phyloP scores from a whole-genome alignment of 2,329 filamentous ascomycete genomes.

The Emergomyces orientalis region DNA sequence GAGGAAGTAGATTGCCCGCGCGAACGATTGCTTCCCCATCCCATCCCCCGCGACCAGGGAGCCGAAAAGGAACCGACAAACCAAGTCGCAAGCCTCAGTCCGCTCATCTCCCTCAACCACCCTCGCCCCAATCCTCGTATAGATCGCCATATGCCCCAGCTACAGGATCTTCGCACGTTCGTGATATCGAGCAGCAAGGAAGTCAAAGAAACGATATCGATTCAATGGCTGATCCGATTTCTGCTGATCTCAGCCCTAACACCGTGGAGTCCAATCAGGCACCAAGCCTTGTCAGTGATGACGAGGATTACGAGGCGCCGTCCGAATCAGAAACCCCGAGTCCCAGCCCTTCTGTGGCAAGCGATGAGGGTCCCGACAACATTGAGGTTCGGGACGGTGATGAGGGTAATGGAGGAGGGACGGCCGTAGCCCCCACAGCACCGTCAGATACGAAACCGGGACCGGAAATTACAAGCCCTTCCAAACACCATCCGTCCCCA shows the following conservation, averaged over 20 bases:
- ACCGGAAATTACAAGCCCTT: slow-evolving; percentile 24
- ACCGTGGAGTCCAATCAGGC: slow-evolving; percentile 65
- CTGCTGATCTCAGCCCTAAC: slow-evolving; percentile 56
- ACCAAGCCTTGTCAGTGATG: slow-evolving; percentile 70
- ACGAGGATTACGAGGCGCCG: slow-evolving; percentile 61
- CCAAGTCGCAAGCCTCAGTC: slow-evolving; percentile 31
- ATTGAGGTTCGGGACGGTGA: slow-evolving; percentile 41
- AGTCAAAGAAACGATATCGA: slow-evolving; percentile 40
- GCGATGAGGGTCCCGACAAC: slow-evolving; percentile 46
- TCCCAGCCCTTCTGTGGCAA: slow-evolving; percentile 37
- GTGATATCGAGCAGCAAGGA: slow-evolving; percentile 8
- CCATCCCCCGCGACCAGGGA: slow-evolving; percentile 42
- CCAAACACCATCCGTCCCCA: slow-evolving; percentile 20
- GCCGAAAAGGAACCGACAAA: slow-evolving; percentile 48
- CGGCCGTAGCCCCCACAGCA: slow-evolving; percentile 23
- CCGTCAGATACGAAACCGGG: slow-evolving; percentile 27
- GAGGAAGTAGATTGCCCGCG: slow-evolving; percentile 43
- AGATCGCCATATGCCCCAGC: slow-evolving; percentile 30
- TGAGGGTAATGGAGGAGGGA: slow-evolving; percentile 21
- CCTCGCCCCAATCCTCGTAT: slow-evolving; percentile 20
- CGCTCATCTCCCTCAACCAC: slow-evolving; percentile 34
- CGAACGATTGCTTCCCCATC: slow-evolving; percentile 48
- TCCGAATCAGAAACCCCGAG: slow-evolving; percentile 55
- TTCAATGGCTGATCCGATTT: slow-evolving; percentile 20
- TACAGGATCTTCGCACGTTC: slow-evolving; percentile 32